Base-by-base conservation (phyloP, 2,329 filamentous ascomycete species). In the Fusarium lyarnte region DNA sequence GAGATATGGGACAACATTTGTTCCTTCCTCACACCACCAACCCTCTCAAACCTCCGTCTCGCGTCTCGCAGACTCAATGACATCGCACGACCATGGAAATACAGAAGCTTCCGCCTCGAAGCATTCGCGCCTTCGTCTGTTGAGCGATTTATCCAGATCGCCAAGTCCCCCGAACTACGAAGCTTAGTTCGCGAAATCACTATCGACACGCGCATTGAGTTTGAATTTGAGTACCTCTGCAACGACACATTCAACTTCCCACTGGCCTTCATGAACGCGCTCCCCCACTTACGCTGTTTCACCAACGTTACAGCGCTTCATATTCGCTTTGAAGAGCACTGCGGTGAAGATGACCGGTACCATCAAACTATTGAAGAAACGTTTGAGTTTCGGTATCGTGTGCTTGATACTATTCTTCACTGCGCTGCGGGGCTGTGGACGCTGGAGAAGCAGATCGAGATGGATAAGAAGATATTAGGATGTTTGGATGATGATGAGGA, bases 391-490 rank as follows among this genome's bases (percentile, higher is more conserved):
- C 38, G 69, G 6, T 70, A 70, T 4, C 46, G 35, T 2, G 60
- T 76, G 3, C 54, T 76, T 3, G 66, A 76, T 6, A 75, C 74
- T 2, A 39, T 76, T 1, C 58, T 52, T 3, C 60, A 72, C 23
- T 76, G 74, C 21, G 41, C 70, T 9, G 51, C 57, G 2, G 74
- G 74, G 0, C 19, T 63, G 19, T 76, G 74, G 72, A 72, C 64
- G 1, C 8, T 42, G 8, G 47, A 67, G 6, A 41, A 51, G 4
- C 74, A 76, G 21, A 12, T 23, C 1, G 12, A 58, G 11, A 25
- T 25, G 25, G 25, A 25, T 25, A 25, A 25, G 5, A 25, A 25
- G 25, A 25, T 25, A 25, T 25, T 25, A 25, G 25, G 25, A 25
- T 25, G 53, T 23, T 1, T 51, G 0, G 19, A 42, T 3, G 17